Conservation (phyloP, 306 rosid species). For the Cucurbita moschata region DNA sequence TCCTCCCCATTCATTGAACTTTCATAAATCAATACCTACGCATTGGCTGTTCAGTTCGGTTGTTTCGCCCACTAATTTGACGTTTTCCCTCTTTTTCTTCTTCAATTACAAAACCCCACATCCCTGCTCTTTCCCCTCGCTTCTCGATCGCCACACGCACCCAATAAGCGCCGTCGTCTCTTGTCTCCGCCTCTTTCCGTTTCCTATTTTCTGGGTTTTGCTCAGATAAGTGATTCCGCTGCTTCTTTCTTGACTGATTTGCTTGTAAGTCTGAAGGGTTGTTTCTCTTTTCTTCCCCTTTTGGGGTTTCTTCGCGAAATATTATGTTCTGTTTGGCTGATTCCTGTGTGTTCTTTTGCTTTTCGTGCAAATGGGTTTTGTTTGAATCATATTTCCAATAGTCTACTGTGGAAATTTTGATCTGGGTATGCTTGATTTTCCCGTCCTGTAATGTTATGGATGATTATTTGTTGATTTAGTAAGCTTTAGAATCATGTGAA, state of each 20-base stretch:
- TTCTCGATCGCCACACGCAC: background rate
- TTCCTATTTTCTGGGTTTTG: background rate
- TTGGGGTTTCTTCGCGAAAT: background rate
- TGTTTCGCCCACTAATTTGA: background rate
- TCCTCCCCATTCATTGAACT: conserved; percentile 33
- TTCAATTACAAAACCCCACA: background rate
- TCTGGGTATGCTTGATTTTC: conserved; percentile 15
- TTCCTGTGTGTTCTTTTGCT: background rate
- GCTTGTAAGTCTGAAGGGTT: background rate
- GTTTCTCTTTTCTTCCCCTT: background rate
- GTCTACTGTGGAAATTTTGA: background rate
- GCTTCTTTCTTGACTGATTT: background rate
- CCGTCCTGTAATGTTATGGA: background rate
- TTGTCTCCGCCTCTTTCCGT: background rate
- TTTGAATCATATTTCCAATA: background rate
- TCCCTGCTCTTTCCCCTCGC: too few relatives aligned
- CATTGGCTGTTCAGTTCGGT: background rate
- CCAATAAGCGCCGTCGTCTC: background rate
- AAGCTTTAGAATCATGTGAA: background rate
- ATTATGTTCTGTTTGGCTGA: background rate
- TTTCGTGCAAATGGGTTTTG: background rate
- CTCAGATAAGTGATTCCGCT: background rate
- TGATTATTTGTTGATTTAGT: background rate
- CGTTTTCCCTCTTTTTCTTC: background rate
- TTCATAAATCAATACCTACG: background rate